Evolutionary conservation across 2,329 filamentous ascomycete species (phyloP), one percentile per base, ranked within the genome.

Genomic region (Sclerotinia sclerotiorum): DNA sequence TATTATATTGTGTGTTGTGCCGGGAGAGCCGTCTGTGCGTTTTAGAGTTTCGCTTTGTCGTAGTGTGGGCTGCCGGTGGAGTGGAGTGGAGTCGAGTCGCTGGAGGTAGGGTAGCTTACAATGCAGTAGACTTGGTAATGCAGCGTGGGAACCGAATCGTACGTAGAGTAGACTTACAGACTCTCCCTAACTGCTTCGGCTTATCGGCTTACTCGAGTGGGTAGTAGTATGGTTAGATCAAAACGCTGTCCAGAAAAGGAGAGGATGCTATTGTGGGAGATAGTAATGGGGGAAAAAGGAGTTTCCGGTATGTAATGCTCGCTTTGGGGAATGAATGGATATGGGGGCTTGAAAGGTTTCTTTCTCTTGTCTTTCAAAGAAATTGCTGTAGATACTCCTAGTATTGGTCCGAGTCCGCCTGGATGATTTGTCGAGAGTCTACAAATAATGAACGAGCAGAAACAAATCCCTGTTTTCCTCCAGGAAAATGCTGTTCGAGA

Each of bases 1-100:
- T 35, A 35, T 35, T 35, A 8, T 2, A n/a, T 4, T 32, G 58
- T 15, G 58, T 62, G 58, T n/a, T 48, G 5, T 32, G 13, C 24
- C 1, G 57, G 5, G 15, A 15, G 39, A 42, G 11, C 10, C 35
- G 63, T 66, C 63, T 49, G 63, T 66, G 63, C 63, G 5, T 21
- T 52, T 65, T 56, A 55, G 7, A 56, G 19, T 65, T 65, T 65
- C 32, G 49, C 62, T 56, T 42, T 55, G 51, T 54, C 35, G 62
- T 55, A n/a, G 29, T 27, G 61, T 7, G 4, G 27, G n/a, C n/a
- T n/a, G n/a, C n/a, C n/a, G n/a, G n/a, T n/a, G n/a, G n/a, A n/a
- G n/a, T 55, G 17, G 19, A 19, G 32, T 55, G 32, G 52, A 29
- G 52, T 35, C 8, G 6, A 29, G 29, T 35, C 35, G 35, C 35